phyloP scores from a whole-genome alignment of 2,329 filamentous ascomycete genomes.

The Neofusicoccum ribis region DNA sequence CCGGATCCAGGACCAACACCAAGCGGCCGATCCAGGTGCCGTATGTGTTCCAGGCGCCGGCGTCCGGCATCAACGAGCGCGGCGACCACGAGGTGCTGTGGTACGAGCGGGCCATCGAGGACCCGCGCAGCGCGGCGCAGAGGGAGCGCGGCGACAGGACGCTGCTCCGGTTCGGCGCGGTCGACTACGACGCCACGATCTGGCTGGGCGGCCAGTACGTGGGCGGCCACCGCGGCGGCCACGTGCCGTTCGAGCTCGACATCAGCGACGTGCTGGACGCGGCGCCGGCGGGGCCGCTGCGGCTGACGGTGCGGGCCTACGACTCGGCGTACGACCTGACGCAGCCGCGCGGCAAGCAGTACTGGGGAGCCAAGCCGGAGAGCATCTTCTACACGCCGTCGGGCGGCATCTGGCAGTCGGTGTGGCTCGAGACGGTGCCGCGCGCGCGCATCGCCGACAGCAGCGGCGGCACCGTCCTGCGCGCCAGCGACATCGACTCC shows the following conservation, averaged over 20 bases:
- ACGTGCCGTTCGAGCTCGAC: constrained; percentile 60
- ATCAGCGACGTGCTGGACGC: constrained; percentile 49
- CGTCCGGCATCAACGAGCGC: constrained; percentile 62
- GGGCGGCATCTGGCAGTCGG: constrained; percentile 60
- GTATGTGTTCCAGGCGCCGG: constrained; percentile 65
- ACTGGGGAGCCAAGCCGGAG: constrained; percentile 62
- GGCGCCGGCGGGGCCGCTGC: constrained; percentile 22
- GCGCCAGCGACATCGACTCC: constrained; percentile 54
- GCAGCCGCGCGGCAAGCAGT: constrained; percentile 69
- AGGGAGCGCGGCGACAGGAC: constrained; percentile 43
- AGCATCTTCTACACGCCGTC: constrained; percentile 62
- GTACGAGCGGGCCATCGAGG: constrained; percentile 59
- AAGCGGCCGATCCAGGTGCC: constrained; percentile 62
- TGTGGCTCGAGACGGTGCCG: constrained; percentile 60
- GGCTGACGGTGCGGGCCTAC: constrained; percentile 58
- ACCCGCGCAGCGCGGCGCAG: constrained; percentile 50
- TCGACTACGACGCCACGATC: constrained; percentile 61
- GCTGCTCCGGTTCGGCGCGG: constrained; percentile 59
- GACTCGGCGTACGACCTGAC: constrained; percentile 66
- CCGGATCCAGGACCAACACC: constrained; percentile 34
- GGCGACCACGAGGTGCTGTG: constrained; percentile 67
- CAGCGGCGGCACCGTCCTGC: constrained; percentile 59
- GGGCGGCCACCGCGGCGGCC: constrained; percentile 59
- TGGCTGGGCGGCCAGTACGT: constrained; percentile 58
- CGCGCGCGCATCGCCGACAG: constrained; percentile 54